These are phyloP conservation scores for Neofusicoccum sp. DNA, from an alignment of 2,329 filamentous ascomycete genomes.

Conservation along the genomic window DNA sequence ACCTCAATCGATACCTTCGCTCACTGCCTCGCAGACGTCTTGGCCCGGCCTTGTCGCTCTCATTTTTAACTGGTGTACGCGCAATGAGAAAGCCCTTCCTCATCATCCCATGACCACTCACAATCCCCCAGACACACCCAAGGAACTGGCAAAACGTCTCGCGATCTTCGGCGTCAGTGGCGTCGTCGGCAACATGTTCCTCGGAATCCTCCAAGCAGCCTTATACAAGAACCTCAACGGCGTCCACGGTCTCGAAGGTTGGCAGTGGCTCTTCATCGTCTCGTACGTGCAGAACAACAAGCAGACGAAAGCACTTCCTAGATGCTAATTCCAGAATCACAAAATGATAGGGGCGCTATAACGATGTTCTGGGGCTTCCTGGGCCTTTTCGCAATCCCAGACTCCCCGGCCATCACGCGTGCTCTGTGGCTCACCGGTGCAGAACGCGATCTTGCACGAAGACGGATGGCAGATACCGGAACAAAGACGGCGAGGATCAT, in stretches of 20 bases:
- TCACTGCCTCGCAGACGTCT: constrained; percentile 8
- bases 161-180: constrained; percentile 37
- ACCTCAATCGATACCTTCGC: not conserved
- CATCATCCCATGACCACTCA: constrained; percentile 17
- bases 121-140: constrained; percentile 35
- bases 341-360: constrained; percentile 18
- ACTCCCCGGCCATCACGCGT: constrained; percentile 24
- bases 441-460: not conserved
- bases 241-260: constrained; percentile 28
- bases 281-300: constrained; percentile 20
- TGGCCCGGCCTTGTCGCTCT: constrained; percentile 43
- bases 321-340: constrained; percentile 9
- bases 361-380: constrained; percentile 24
- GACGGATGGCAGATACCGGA: constrained; percentile 3
- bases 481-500: constrained; percentile 20
- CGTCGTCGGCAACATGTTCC: constrained; percentile 38
- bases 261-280: constrained; percentile 38
- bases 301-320: constrained; percentile 11
- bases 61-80: constrained; percentile 43
- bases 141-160: constrained; percentile 35
- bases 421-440: constrained; percentile 22
- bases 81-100: constrained; percentile 9
- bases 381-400: constrained; percentile 22
- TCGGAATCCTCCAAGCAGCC: constrained; percentile 37
- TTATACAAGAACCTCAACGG: constrained; percentile 37